Base-by-base conservation (phyloP, 169 alveolate species). In the Theileria sp. region DNA sequence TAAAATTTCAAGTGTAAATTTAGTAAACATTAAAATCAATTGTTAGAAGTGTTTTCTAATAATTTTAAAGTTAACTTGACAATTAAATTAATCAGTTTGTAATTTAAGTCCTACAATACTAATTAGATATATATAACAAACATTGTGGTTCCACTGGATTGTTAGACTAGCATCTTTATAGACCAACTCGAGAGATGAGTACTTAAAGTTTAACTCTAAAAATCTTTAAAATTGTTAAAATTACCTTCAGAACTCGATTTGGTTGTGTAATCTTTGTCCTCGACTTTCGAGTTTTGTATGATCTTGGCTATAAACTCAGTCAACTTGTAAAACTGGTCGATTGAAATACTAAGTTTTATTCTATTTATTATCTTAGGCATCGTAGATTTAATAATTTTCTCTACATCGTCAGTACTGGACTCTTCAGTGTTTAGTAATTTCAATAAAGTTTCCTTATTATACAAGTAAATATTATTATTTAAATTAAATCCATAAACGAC, bases 221-320 rank as follows among this genome's bases (percentile, higher is more conserved):
- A 64, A n/a, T 25, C 9, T 26, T n/a, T 21, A 7, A 13, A 64
- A 38, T 6, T 0, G n/a, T 25, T 26, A 64, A 15, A 64, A 5
- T 2, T 64, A 64, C 72, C 38, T 64, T 64, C 25, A 15, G 23
- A 23, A 28, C 38, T 19, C 2, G 34, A 3, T 2, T 64, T 64
- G 17, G 72, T 38, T 64, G 72, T 64, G 72, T 64, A 64, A 7
- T 64, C 32, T 30, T 21, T 64, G 50, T 64, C 38, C 23, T 21
- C 32, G 17, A 64, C 9, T 15, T 15, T 64, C 23, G 72, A 64
- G 38, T 15, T n/a, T 64, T 19, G 25, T 64, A 64, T n/a, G 25
- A 64, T 32, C 23, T 64, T 64, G 25, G 44, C 51, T 23, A 64
- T 64, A 5, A 64, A 21, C 21, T 64, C 72, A 26, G 72, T 64